Base-by-base conservation (phyloP, 208 protist species). In the Giardia duodenalis region DNA sequence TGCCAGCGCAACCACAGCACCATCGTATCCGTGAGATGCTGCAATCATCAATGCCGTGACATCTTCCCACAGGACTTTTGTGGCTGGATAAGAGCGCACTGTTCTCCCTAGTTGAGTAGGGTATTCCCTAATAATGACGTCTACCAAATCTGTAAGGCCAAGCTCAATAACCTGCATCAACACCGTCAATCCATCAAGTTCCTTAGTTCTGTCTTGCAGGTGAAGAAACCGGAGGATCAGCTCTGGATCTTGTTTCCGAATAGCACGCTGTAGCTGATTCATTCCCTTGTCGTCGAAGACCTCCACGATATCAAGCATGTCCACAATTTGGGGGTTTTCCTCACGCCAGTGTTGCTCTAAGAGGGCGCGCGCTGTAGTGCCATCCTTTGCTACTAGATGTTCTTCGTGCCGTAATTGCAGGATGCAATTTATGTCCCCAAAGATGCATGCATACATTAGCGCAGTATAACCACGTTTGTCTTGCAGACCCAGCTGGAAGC, bases 11-110 rank as follows among this genome's bases (percentile, higher is more conserved):
- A 30, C 10, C 19, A 76, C 57, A 30, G 30, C 57, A 30, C 57
- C 57, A 39, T 30, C 57, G 30, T 76, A 39, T 30, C 57, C 57
- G 10, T 30, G 57, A 30, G 19, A 39, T 30, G 57, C 57, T 30
- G 57, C 57, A 76, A 76, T 76, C 57, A 76, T 76, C 57, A 76
- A 76, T 10, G 57, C 57, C 57, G 57, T 76, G 19, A 76, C 57
- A 76, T 76, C 57, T 10, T 10, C 30, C 57, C 57, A 76, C 30
- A 76, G 19, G 19, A 76, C 57, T 30, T 76, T 76, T 30, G 57
- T 76, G 10, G 30, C 57, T 76, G 57, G 30, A 76, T 76, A 76
- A 39, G 10, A 10, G 19, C 19, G 57, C 10, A 76, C 19, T 10
- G 57, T 76, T 39, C 57, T 39, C 19, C 57, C 57, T 10, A 76